Percentiles rank a stretch among this genome's conserved stretches.
Evolutionary conservation across 108 stramenopile species (phyloP).

Genomic region (Craspedostauros australis): DNA sequence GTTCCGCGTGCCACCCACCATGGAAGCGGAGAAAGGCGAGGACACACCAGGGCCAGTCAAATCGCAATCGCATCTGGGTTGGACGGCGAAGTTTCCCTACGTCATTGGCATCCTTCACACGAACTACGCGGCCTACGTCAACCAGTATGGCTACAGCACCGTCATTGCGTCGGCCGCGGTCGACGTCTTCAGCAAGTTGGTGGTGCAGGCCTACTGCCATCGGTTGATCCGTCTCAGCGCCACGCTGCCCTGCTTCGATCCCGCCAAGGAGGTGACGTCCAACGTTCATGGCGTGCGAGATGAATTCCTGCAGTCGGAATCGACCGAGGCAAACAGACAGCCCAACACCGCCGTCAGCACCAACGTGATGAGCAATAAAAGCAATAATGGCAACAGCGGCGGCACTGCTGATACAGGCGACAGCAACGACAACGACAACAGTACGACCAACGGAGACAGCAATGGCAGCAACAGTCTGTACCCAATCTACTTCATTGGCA

Average conservation of each 20-base stretch:
- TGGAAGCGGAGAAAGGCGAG: neutral
- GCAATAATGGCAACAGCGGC: neutral
- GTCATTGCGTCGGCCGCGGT: slow-evolving; percentile 72
- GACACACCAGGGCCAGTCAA: slow-evolving; percentile 10
- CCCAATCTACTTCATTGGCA: slow-evolving; percentile 93
- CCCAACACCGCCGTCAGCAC: neutral
- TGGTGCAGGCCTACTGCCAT: slow-evolving; percentile 82
- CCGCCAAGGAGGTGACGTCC: slow-evolving; percentile 70
- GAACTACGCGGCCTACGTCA: slow-evolving; percentile 87
- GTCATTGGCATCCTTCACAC: slow-evolving; percentile 94
- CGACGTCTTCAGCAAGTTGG: slow-evolving; percentile 51
- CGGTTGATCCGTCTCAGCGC: slow-evolving; percentile 72
- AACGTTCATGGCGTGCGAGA: slow-evolving; percentile 93
- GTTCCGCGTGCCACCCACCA: slow-evolving; percentile 50
- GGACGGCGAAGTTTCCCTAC: slow-evolving; percentile 81
- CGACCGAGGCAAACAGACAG: neutral
- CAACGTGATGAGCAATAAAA: neutral
- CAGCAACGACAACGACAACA: slow-evolving; percentile 13
- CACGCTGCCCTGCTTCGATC: slow-evolving; percentile 56
- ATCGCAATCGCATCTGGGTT: slow-evolving; percentile 54
- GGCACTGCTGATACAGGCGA: neutral
- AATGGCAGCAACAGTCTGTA: no score
- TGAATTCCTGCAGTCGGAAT: slow-evolving; percentile 60
- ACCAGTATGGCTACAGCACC: slow-evolving; percentile 55
- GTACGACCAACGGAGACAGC: neutral